phyloP scores from a whole-genome alignment of 164 flowering plant genomes.

The Euptelea pleiosperma region DNA sequence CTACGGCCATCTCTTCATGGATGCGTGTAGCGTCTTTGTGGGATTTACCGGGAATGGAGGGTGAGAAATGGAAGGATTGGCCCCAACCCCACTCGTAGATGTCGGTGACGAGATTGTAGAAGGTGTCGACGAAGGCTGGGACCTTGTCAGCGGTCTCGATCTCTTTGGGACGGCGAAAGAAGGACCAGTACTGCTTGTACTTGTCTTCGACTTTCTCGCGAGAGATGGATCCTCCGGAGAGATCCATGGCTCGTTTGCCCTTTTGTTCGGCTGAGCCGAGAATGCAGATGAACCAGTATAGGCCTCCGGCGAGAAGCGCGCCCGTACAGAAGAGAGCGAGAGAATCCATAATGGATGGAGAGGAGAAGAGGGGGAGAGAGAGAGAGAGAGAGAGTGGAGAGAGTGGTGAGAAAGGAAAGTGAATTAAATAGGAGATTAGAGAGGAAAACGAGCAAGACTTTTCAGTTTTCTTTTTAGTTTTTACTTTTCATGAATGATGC shows the following conservation, averaged over 20 bases:
- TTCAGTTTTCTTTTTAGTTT: too few species aligned
- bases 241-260: constrained; percentile 74
- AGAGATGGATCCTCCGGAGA: constrained; percentile 86
- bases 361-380: neutral
- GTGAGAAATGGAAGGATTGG: constrained; percentile 88
- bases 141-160: constrained; percentile 78
- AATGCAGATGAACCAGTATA: constrained; percentile 91
- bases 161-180: constrained; percentile 85
- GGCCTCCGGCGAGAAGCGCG: constrained; percentile 53
- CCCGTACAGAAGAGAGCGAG: constrained; percentile 56
- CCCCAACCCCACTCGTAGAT: constrained; percentile 99
- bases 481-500: too few species aligned
- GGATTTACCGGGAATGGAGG: constrained; percentile 71
- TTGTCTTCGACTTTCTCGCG: constrained; percentile 70
- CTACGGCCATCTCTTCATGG: constrained; percentile 88
- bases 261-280: constrained; percentile 84
- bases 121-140: constrained; percentile 87
- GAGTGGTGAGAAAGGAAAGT: constrained; percentile 3
- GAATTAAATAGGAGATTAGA: neutral
- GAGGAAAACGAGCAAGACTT: too few species aligned
- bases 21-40: constrained; percentile 75
- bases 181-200: constrained; percentile 86
- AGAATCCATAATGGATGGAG: constrained; percentile 43
- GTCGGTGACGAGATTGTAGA: constrained; percentile 91
- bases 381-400: neutral